These are phyloP conservation scores for Monilinia laxa DNA, from an alignment of 2,329 filamentous ascomycete species.

Conservation along the genomic window DNA sequence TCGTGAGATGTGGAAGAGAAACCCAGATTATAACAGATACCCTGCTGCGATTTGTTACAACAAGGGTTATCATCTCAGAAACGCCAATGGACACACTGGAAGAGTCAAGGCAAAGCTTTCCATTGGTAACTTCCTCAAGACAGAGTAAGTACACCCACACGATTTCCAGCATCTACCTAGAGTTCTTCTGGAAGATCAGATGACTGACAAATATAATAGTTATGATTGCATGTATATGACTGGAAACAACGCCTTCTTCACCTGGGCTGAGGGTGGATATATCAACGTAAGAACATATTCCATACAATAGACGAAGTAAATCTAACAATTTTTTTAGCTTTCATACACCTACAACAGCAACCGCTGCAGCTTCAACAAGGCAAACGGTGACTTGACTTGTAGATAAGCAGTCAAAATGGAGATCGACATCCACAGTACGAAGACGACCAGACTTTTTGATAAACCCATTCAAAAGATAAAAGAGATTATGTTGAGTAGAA, in stretches of 20 bases:
- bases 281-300: not conserved
- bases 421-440: too few relatives aligned
- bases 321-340: not conserved
- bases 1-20: not conserved
- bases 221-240: conserved; percentile 7
- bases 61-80: not conserved
- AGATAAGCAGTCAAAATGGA: not conserved
- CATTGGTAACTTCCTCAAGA: not conserved
- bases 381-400: not conserved
- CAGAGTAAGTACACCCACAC: not conserved
- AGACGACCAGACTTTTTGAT: not conserved
- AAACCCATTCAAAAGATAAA: not conserved
- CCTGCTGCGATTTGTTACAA: not conserved
- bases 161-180: not conserved
- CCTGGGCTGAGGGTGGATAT: not conserved
- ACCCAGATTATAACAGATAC: not conserved
- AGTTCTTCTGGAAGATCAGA: not conserved
- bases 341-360: not conserved
- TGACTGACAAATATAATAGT: not conserved
- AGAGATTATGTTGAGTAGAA: not conserved
- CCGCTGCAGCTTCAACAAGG: not conserved
- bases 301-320: not conserved
- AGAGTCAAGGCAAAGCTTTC: not conserved
- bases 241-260: not conserved
- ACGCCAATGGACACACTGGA: not conserved